These are phyloP conservation scores for Lentinula sp. DNA, from an alignment of 768 basidiomycete genomes.

Conservation along the genomic window DNA sequence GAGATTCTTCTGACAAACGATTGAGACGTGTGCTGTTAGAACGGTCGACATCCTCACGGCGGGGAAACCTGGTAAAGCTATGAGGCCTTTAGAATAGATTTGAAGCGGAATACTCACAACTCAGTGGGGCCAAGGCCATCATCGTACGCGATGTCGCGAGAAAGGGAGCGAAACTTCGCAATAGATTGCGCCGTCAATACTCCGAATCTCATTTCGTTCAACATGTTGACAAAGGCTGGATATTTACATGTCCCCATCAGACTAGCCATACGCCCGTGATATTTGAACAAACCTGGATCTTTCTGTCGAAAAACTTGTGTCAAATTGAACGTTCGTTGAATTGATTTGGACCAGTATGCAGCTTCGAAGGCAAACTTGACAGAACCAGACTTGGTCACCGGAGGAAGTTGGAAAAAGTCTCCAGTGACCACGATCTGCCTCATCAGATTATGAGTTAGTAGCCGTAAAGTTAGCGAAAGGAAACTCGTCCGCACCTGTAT, in stretches of 20 bases:
- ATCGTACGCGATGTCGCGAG: conserved; percentile 62
- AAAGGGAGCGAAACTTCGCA: conserved; percentile 61
- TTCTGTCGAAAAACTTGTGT: conserved; percentile 94
- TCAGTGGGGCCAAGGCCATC: conserved; percentile 90
- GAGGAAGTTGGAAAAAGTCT: conserved; percentile 98
- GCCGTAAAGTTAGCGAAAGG: background rate
- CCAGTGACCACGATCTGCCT: conserved; percentile 83
- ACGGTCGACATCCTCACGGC: conserved; percentile 84
- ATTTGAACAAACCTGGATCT: conserved; percentile 62
- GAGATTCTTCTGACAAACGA: conserved; percentile 45
- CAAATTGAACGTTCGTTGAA: conserved; percentile 84
- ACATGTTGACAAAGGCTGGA: conserved; percentile 88
- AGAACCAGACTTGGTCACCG: conserved; percentile 60
- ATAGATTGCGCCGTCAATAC: conserved; percentile 59
- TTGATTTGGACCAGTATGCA: conserved; percentile 61
- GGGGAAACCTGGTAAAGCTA: conserved; percentile 63
- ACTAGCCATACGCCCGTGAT: background rate
- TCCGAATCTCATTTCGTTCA: conserved; percentile 98
- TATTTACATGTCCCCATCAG: background rate
- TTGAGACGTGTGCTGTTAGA: conserved; percentile 72
- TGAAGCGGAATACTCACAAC: conserved; percentile 46
- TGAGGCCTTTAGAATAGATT: background rate
- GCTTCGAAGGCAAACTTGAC: conserved; percentile 95
- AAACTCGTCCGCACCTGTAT: conserved; percentile 61
- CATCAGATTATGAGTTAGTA: background rate